phyloP scores from a whole-genome alignment of 306 rosid genomes.

The Castanea sativa region DNA sequence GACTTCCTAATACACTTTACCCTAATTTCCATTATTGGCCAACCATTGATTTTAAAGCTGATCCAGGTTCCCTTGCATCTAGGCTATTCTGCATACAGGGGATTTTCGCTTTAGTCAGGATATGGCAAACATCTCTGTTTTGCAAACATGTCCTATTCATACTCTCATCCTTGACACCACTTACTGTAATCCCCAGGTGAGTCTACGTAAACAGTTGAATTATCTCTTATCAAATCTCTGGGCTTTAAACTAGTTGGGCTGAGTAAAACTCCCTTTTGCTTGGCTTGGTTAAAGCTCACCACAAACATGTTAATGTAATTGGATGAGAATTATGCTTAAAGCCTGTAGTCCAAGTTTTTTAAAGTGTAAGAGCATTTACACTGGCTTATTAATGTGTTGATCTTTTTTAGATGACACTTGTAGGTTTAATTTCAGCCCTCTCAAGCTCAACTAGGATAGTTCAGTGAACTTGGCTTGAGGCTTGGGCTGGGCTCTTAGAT shows the following conservation, averaged over 20 bases:
- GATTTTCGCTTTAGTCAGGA: slow-evolving; percentile 84
- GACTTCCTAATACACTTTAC: slow-evolving; percentile 22
- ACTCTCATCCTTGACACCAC: slow-evolving; percentile 91
- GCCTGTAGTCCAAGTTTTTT: neutral
- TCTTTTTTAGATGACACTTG: neutral
- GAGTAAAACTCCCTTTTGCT: neutral
- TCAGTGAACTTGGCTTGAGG: neutral
- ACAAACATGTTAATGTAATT: neutral
- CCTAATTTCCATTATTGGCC: neutral
- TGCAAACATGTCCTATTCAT: slow-evolving; percentile 49
- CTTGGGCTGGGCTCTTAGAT: too few relatives aligned
- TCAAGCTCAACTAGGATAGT: neutral
- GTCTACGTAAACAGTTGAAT: slow-evolving; percentile 23
- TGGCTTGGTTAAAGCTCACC: neutral
- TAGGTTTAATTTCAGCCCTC: neutral
- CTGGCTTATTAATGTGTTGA: neutral
- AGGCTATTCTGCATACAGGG: slow-evolving; percentile 91
- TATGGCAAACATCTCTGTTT: slow-evolving; percentile 45
- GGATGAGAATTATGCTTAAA: neutral
- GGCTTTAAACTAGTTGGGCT: neutral
- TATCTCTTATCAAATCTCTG: neutral
- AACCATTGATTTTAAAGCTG: slow-evolving; percentile 8
- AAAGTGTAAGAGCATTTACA: neutral
- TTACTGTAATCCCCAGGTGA: slow-evolving; percentile 89
- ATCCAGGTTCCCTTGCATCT: slow-evolving; percentile 25